These are phyloP conservation scores for Alternaria triticina DNA, from an alignment of 2,329 filamentous ascomycete genomes.

Conservation along the genomic window DNA sequence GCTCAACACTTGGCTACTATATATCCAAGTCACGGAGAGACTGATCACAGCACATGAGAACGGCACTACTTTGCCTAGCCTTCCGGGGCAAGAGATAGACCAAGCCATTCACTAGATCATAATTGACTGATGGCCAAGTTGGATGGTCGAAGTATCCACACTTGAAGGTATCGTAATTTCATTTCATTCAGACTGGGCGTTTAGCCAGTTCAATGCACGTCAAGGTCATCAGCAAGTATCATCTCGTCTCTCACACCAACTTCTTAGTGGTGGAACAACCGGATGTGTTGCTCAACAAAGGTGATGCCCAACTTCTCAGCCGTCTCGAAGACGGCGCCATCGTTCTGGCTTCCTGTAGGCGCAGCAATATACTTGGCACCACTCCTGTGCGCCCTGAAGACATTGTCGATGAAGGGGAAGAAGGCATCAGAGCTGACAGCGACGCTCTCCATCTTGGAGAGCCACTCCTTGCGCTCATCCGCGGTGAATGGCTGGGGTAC, in stretches of 20 bases:
- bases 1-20: background rate
- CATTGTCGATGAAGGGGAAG: conserved; percentile 98
- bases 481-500: conserved; percentile 82
- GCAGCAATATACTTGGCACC: conserved; percentile 97
- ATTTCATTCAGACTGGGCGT: background rate
- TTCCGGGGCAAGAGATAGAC: background rate
- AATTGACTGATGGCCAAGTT: background rate
- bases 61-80: too few relatives aligned
- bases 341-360: conserved; percentile 88
- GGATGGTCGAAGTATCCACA: conserved; percentile 11
- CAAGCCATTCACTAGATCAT: background rate
- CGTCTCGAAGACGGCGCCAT: conserved; percentile 80
- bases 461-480: conserved; percentile 86
- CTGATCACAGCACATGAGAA: background rate
- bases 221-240: background rate
- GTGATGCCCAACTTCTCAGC: conserved; percentile 91
- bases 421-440: conserved; percentile 94
- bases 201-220: conserved; percentile 6
- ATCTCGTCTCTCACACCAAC: background rate
- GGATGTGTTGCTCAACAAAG: conserved; percentile 92
- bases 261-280: conserved; percentile 89
- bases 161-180: conserved; percentile 10
- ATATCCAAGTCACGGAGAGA: background rate
- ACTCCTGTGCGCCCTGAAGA: conserved; percentile 86
- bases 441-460: conserved; percentile 79